A percentile compares a stretch with the other conserved stretches of the same genome.
Conservation (phyloP, 495 filamentous ascomycete species). For the Xylaria flabelliformis region DNA sequence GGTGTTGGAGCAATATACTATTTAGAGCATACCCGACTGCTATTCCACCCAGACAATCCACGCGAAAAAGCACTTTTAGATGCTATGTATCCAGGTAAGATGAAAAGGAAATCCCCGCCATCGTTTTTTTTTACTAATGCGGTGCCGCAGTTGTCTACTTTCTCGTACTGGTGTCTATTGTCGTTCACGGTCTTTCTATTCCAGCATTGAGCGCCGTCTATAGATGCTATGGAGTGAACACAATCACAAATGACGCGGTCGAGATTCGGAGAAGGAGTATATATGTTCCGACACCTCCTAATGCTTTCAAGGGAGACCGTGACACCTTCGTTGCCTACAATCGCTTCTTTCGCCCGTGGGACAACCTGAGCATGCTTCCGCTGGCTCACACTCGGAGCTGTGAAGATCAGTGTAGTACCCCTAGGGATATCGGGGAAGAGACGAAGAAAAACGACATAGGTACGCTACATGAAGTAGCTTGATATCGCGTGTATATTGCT, state of each 20-base stretch:
- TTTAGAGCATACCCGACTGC: conserved; percentile 64
- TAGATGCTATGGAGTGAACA: conserved; percentile 48
- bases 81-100: conserved; percentile 43
- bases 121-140: conserved; percentile 31
- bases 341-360: conserved; percentile 57
- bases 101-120: conserved; percentile 10
- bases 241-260: conserved; percentile 60
- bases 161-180: conserved; percentile 64
- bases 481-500: not conserved
- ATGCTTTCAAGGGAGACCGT: conserved; percentile 49
- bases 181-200: conserved; percentile 64
- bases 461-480: conserved; percentile 1
- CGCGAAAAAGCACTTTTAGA: conserved; percentile 60
- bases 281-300: conserved; percentile 57
- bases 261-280: conserved; percentile 56
- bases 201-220: conserved; percentile 59
- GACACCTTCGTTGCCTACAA: conserved; percentile 61
- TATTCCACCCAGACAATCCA: conserved; percentile 60
- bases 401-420: conserved; percentile 25
- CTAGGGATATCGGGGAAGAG: conserved; percentile 22
- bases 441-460: conserved; percentile 22
- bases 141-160: conserved; percentile 57
- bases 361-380: conserved; percentile 36
- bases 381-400: conserved; percentile 26
- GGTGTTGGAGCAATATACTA: conserved; percentile 89